These are phyloP conservation scores for Penicillium sp. DNA, from an alignment of 2,329 filamentous ascomycete species.

Conservation along the genomic window DNA sequence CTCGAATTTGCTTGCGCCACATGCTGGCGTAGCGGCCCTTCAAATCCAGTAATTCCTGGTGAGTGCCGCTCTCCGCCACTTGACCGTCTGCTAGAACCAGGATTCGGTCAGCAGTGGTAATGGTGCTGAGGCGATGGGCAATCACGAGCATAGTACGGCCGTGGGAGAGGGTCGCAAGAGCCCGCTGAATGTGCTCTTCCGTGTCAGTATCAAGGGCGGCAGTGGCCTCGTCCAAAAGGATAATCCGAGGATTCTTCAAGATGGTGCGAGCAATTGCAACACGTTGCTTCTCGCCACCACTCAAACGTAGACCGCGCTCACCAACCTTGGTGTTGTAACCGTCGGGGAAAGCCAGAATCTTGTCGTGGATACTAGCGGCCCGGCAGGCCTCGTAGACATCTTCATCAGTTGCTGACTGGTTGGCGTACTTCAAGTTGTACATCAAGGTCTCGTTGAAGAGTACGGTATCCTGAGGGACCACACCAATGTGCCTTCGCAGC, in stretches of 20 bases:
- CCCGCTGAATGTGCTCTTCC: constrained; percentile 88
- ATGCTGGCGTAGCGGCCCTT: constrained; percentile 78
- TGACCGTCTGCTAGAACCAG: constrained; percentile 75
- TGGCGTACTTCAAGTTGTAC: constrained; percentile 93
- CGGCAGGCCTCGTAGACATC: constrained; percentile 80
- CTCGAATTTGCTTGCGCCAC: constrained; percentile 86
- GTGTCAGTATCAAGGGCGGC: constrained; percentile 90
- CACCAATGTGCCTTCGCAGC: constrained; percentile 86
- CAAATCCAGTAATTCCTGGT: constrained; percentile 70
- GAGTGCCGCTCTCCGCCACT: constrained; percentile 76
- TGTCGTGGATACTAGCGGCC: constrained; percentile 89
- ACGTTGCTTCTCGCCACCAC: constrained; percentile 89
- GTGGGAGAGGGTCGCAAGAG: constrained; percentile 76
- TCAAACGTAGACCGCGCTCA: constrained; percentile 82
- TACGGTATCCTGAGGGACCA: constrained; percentile 95
- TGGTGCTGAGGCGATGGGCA: constrained; percentile 83
- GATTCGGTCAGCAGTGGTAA: constrained; percentile 83
- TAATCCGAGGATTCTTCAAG: constrained; percentile 86
- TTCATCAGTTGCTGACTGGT: constrained; percentile 75
- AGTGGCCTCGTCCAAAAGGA: constrained; percentile 90
- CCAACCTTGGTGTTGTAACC: constrained; percentile 88
- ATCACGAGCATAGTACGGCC: constrained; percentile 94
- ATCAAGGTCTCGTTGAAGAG: constrained; percentile 93
- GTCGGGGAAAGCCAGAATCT: constrained; percentile 85
- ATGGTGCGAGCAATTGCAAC: constrained; percentile 93